A percentile compares a stretch with the other conserved stretches of the same genome.
Conservation (phyloP, 805 yeast species). For the Ogataea minuta region DNA sequence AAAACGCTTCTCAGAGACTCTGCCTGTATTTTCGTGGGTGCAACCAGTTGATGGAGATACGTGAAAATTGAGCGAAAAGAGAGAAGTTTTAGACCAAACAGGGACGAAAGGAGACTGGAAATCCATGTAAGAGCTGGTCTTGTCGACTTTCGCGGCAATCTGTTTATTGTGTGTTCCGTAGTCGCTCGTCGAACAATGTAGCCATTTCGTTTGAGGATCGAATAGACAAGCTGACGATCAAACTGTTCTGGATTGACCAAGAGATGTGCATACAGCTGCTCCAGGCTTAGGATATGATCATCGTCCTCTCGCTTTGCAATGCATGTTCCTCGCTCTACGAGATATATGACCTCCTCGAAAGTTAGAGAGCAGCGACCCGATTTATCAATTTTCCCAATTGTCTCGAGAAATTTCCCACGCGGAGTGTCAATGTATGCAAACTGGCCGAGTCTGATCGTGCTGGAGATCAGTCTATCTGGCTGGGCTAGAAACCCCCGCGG, state of each 20-base stretch:
- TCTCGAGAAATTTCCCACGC: slow-evolving; percentile 69
- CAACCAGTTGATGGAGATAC: slow-evolving; percentile 2
- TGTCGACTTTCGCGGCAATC: background rate
- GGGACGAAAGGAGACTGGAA: too few relatives aligned
- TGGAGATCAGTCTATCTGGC: slow-evolving; percentile 25
- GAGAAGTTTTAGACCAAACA: slow-evolving; percentile 1
- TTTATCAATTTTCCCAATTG: slow-evolving; percentile 62
- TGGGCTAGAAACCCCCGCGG: slow-evolving; percentile 43
- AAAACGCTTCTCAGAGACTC: background rate
- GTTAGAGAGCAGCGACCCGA: slow-evolving; percentile 47
- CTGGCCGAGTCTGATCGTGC: slow-evolving; percentile 24
- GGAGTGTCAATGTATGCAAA: slow-evolving; percentile 42
- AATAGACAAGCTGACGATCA: slow-evolving; percentile 64
- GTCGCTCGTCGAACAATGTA: slow-evolving; percentile 51
- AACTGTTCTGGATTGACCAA: slow-evolving; percentile 38
- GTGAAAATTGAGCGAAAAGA: slow-evolving; percentile 1
- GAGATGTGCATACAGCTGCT: slow-evolving; percentile 58
- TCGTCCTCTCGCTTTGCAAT: slow-evolving; percentile 25
- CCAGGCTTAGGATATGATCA: slow-evolving; percentile 48
- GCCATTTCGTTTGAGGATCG: slow-evolving; percentile 75
- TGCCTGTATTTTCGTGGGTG: background rate
- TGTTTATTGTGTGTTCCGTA: background rate
- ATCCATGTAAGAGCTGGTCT: too few relatives aligned
- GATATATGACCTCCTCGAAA: slow-evolving; percentile 70
- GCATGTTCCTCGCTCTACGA: slow-evolving; percentile 75